Base-by-base conservation (phyloP, 176 grass and related monocot genomes). In the Aechmea fasciata region DNA sequence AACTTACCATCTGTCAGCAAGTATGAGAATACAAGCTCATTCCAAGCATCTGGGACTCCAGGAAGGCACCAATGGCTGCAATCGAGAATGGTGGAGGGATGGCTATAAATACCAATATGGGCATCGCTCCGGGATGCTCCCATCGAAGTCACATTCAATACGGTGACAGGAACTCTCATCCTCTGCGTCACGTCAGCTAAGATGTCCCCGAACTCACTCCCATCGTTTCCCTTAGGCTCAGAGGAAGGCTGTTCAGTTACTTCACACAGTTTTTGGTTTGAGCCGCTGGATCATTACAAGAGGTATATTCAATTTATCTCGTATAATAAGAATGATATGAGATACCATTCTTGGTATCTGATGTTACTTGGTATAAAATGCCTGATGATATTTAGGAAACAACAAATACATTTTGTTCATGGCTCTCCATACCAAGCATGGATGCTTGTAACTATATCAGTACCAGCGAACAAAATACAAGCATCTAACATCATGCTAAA, bases 1-100 rank as follows among this genome's bases (percentile, higher is more conserved):
- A 83, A 73, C 74, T 83, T 57, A 92, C 94, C 84, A 48, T 92
- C 80, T 0, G 73, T 83, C 64, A 89, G 75, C 54, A 97, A 83
- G 63, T 92, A 82, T 1, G 86, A 97, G 71, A 97, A 87, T 22
- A 97, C 79, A 49, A 97, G 81, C 67, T 97, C 89, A 63, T 92
- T 96, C 93, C 93, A 96, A 51, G 83, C 81, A 89, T 92, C 86
- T 62, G 89, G 93, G 29, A 96, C 83, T 57, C 93, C 89, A 18
- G 93, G 93, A 57, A 96, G 83, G 68, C 93, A 96, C 93, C 93
- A 92, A 71, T 96, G 93, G 71, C 89, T 96, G 76, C 93, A 96
- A 78, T 96, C 93, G 17, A 92, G 81, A 76, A 96, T 74, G 47
- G 94, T 92, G 41, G 75, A 84, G 66, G 94, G 94, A 78, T 97